Evolutionary conservation across 768 basidiomycete species (phyloP).

Genomic region (Russula earlei): DNA sequence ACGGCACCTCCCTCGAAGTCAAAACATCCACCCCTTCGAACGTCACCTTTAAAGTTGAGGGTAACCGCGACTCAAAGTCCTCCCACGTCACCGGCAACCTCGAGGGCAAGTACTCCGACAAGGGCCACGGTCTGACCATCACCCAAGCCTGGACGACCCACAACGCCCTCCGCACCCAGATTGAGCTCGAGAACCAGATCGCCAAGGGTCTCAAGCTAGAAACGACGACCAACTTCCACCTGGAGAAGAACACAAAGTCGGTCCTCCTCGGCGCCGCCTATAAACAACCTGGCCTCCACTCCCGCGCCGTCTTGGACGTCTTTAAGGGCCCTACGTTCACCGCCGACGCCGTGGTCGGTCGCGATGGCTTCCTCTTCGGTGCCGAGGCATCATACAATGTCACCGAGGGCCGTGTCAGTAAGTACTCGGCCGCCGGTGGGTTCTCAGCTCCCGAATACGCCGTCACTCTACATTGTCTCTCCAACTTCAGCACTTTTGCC

Average conservation of each 20-base stretch:
- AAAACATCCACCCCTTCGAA: conserved; percentile 85
- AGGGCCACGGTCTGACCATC: conserved; percentile 86
- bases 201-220: conserved; percentile 98
- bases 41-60: conserved; percentile 90
- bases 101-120: conserved; percentile 90
- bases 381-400: conserved; percentile 96
- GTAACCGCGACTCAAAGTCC: conserved; percentile 68
- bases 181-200: conserved; percentile 96
- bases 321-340: conserved; percentile 99
- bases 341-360: conserved; percentile 89
- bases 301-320: conserved; percentile 80
- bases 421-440: conserved; percentile 86
- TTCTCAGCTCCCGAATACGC: conserved; percentile 96
- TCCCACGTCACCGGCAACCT: conserved; percentile 76
- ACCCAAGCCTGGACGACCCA: conserved; percentile 94
- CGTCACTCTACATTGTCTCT: conserved; percentile 87
- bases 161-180: conserved; percentile 83
- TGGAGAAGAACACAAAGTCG: conserved; percentile 79
- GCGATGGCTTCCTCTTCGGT: conserved; percentile 95
- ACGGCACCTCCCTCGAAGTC: conserved; percentile 63
- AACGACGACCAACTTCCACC: conserved; percentile 69
- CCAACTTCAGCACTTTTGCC: conserved; percentile 88
- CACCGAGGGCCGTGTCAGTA: conserved; percentile 82
- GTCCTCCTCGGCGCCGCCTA: conserved; percentile 78
- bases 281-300: conserved; percentile 95